These are phyloP conservation scores for Xylaria castorea DNA, from an alignment of 495 filamentous ascomycete species.

Conservation along the genomic window DNA sequence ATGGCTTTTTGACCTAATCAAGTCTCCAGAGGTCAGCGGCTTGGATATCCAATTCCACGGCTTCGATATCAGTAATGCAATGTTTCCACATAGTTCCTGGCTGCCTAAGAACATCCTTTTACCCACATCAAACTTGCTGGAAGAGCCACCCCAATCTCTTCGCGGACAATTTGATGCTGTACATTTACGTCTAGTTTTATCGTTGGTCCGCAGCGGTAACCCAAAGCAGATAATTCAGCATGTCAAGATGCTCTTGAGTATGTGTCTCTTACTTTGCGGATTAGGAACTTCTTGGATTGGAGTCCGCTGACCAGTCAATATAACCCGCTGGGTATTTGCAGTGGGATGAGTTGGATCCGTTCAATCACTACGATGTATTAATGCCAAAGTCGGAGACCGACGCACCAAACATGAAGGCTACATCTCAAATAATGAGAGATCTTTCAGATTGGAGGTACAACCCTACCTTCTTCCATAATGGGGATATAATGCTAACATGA, in stretches of 20 bases:
- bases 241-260: constrained; percentile 21
- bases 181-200: constrained; percentile 11
- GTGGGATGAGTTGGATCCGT: constrained; percentile 15
- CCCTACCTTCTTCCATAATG: not conserved
- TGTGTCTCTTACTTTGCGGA: not conserved
- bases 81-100: constrained; percentile 21
- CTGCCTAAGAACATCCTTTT: constrained; percentile 16
- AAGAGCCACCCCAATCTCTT: constrained; percentile 18
- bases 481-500: not conserved
- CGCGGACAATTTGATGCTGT: constrained; percentile 23
- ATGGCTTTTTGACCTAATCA: constrained; percentile 20
- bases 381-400: not conserved
- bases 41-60: constrained; percentile 13
- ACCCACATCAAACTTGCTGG: constrained; percentile 8
- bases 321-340: constrained; percentile 23
- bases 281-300: not conserved
- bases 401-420: not conserved
- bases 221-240: constrained; percentile 17
- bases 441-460: constrained; percentile 15
- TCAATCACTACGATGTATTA: constrained; percentile 18
- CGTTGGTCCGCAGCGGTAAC: constrained; percentile 2
- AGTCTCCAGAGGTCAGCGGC: constrained; percentile 13
- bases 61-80: constrained; percentile 13
- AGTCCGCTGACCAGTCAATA: not conserved
- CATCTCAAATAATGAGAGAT: not conserved